phyloP scores from a whole-genome alignment of 495 filamentous ascomycete species.

The Thermothielavioides terrestris region DNA sequence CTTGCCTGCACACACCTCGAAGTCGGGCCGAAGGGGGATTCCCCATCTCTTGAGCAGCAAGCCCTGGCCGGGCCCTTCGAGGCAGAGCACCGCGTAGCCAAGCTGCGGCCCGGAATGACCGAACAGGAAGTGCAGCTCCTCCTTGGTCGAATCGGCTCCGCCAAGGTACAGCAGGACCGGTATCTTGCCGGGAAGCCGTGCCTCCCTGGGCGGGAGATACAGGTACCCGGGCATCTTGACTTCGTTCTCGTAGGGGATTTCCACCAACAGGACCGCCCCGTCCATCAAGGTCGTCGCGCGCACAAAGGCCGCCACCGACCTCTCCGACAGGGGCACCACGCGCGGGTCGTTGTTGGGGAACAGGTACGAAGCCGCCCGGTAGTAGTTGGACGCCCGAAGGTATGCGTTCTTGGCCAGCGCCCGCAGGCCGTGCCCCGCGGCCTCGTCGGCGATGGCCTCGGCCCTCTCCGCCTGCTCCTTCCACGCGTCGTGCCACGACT shows the following conservation, averaged over 20 bases:
- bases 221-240: constrained; percentile 33
- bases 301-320: constrained; percentile 14
- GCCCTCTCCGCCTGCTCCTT: constrained; percentile 19
- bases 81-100: constrained; percentile 42
- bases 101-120: constrained; percentile 13
- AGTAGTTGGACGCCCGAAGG: constrained; percentile 37
- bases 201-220: constrained; percentile 25
- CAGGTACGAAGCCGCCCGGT: constrained; percentile 32
- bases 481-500: constrained; percentile 35
- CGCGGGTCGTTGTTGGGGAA: constrained; percentile 11
- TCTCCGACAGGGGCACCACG: constrained; percentile 13
- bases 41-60: constrained; percentile 24
- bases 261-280: constrained; percentile 10
- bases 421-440: constrained; percentile 14
- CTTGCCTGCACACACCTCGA: constrained; percentile 17
- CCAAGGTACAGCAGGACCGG: constrained; percentile 35
- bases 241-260: constrained; percentile 34
- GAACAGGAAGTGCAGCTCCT: constrained; percentile 39
- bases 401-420: constrained; percentile 23
- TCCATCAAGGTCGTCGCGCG: constrained; percentile 18
- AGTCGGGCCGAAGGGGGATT: constrained; percentile 30
- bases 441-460: constrained; percentile 28
- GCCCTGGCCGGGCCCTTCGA: constrained; percentile 47
- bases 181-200: constrained; percentile 21
- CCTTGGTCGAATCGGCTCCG: constrained; percentile 38